A percentile compares a stretch with the other conserved stretches of the same genome.
Conservation (phyloP, 2,329 filamentous ascomycete genomes). For the Botrytis squamosa region DNA sequence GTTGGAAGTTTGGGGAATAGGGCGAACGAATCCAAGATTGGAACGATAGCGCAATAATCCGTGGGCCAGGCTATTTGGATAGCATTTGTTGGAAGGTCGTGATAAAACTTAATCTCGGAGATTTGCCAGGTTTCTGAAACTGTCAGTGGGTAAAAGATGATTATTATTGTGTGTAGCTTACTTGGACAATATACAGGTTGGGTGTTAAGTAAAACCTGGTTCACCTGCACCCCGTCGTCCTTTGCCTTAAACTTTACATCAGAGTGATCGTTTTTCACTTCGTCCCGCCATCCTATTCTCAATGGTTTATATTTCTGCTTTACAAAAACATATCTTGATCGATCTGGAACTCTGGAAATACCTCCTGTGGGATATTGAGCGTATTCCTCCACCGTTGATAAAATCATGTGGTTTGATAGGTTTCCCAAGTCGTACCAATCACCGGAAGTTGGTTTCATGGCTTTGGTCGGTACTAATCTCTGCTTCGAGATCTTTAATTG, state of each 20-base stretch:
- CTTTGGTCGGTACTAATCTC: too few relatives aligned
- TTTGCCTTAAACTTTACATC: background rate
- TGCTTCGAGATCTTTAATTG: too few relatives aligned
- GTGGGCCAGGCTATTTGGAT: background rate
- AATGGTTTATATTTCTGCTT: background rate
- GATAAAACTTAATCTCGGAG: background rate
- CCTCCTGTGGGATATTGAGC: background rate
- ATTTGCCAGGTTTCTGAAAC: background rate
- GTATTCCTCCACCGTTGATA: background rate
- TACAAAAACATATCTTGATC: background rate
- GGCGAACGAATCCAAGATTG: background rate
- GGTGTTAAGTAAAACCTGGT: background rate
- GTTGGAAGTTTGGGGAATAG: background rate
- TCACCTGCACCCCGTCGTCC: background rate
- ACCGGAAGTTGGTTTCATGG: too few relatives aligned
- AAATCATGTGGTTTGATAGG: too few relatives aligned
- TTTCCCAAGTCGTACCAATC: too few relatives aligned
- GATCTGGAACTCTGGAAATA: background rate
- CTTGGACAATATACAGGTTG: background rate
- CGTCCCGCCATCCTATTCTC: background rate
- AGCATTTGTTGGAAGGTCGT: background rate
- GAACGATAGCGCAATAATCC: background rate
- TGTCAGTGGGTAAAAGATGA: background rate
- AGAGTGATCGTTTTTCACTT: background rate
- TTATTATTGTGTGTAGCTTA: background rate